Evolutionary conservation across 2,329 filamentous ascomycete species (phyloP).

Genomic region (Zopfia rhizophila): DNA sequence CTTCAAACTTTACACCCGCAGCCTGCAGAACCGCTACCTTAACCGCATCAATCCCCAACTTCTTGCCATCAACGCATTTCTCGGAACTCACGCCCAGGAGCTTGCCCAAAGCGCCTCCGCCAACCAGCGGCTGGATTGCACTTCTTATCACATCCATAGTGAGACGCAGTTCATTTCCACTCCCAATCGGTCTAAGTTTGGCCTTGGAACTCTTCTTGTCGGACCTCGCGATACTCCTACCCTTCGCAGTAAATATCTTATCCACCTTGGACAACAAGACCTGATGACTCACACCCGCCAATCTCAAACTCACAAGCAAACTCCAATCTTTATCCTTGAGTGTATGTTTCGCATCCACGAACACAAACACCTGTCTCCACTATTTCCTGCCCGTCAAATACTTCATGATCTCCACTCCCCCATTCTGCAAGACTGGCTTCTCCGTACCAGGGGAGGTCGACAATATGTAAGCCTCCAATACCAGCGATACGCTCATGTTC

Average conservation of each 20-base stretch:
- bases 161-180: constrained; percentile 58
- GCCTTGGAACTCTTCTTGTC: constrained; percentile 21
- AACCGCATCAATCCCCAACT: constrained; percentile 69
- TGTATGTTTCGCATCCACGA: constrained; percentile 72
- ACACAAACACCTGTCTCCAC: constrained; percentile 70
- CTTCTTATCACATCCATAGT: constrained; percentile 49
- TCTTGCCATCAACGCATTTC: constrained; percentile 58
- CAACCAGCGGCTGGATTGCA: constrained; percentile 45
- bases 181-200: constrained; percentile 32
- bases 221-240: constrained; percentile 26
- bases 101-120: constrained; percentile 63
- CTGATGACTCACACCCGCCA: constrained; percentile 70
- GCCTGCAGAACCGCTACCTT: constrained; percentile 73
- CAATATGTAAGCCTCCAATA: constrained; percentile 62
- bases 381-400: constrained; percentile 72
- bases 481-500: constrained; percentile 49
- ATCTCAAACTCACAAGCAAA: constrained; percentile 66
- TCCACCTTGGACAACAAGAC: constrained; percentile 75
- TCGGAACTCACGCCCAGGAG: constrained; percentile 68
- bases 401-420: constrained; percentile 75
- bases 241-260: constrained; percentile 41
- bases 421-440: constrained; percentile 69
- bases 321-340: constrained; percentile 69
- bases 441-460: constrained; percentile 79
- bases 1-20: constrained; percentile 42